Conservation (phyloP, 768 basidiomycete species). For the Pleurotus tuoliensis region DNA sequence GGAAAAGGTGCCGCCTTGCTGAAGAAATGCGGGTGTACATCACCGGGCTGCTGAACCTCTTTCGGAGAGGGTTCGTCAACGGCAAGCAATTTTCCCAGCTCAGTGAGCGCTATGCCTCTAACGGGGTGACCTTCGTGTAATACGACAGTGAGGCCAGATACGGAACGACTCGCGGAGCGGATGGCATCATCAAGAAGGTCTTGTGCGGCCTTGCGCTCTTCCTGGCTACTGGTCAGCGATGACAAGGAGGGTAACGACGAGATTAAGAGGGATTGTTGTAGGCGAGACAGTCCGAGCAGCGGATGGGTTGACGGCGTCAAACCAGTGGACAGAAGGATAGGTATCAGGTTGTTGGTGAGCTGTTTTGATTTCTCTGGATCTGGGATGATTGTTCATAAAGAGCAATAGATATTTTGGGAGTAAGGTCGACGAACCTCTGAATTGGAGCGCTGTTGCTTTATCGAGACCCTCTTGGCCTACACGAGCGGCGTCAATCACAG, state of each 20-base stretch:
- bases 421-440: constrained; percentile 39
- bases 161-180: constrained; percentile 49
- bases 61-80: constrained; percentile 62
- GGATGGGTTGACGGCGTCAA: constrained; percentile 72
- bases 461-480: constrained; percentile 73
- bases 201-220: constrained; percentile 29
- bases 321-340: constrained; percentile 55
- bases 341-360: constrained; percentile 62
- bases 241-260: constrained; percentile 32
- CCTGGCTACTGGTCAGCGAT: constrained; percentile 11
- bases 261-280: constrained; percentile 67
- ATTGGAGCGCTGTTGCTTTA: constrained; percentile 64
- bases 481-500: constrained; percentile 58
- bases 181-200: constrained; percentile 61
- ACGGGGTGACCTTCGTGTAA: constrained; percentile 72
- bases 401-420: neutral
- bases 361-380: constrained; percentile 56
- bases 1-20: constrained; percentile 39
- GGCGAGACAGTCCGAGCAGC: constrained; percentile 67
- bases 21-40: constrained; percentile 1
- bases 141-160: constrained; percentile 48
- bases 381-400: constrained; percentile 20
- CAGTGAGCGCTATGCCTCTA: constrained; percentile 68
- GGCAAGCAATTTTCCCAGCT: constrained; percentile 76
- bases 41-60: constrained; percentile 9